Base-by-base conservation (phyloP, 495 filamentous ascomycete species). In the Bryoglossum gracile region DNA sequence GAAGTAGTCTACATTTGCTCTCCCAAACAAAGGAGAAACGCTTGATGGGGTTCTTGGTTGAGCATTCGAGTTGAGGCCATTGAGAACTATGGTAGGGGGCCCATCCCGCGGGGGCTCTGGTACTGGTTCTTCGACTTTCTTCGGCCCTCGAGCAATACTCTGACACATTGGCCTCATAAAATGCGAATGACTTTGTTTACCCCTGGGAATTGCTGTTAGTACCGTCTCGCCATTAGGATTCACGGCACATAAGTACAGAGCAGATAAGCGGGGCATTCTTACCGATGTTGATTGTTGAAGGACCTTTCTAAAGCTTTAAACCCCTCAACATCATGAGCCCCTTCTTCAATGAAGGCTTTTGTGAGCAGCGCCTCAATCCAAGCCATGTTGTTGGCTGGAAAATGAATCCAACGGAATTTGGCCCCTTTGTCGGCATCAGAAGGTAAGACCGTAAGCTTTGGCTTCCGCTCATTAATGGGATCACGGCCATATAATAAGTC, bases 321-420 rank as follows among this genome's bases (percentile, higher is more conserved):
- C 2, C 78, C 75, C 58, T 83, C 80, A 8, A 84, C 73, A 61
- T 86, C 80, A 42, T 72, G 68, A 14, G 78, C 74, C 2, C 78
- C 78, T 40, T 79, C 77, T 59, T 85, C 82, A 38, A 85, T 78
- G 48, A 85, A 85, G 8, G 70, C 68, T 52, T 85, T 85, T 17
- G 78, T 81, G 16, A 83, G 62, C 1, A 85, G 65, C 0, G 80
- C 73, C 61, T 85, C 76, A 2, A 82, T 73, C 74, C 72, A 76
- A 10, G 68, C 65, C 68, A 80, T 72, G 46, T 77, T 76, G 46
- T 79, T 82, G 0, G 81, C 80, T 4, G 82, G 82, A 0, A 86
- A 64, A 67, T 86, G 81, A 47, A 86, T 82, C 82, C 82, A 86
- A 19, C 82, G 66, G 51, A 83, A 86, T 26, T 76, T 67, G n/a